Evolutionary conservation across 2,329 filamentous ascomycete species (phyloP).

Genomic region (Diaporthe citriasiana): DNA sequence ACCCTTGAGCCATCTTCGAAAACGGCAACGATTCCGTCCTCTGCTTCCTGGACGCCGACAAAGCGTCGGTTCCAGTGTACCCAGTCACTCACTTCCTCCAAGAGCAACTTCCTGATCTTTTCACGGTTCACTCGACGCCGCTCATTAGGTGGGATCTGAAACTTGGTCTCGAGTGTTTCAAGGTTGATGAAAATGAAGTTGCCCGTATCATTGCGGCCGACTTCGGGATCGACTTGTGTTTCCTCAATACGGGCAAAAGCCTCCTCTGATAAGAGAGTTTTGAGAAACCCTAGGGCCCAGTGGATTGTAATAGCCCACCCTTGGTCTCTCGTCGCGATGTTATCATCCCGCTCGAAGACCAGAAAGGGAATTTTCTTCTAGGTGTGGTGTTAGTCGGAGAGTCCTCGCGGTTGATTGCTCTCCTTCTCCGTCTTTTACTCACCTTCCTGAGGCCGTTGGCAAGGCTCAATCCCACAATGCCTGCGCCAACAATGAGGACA

Average conservation of each 20-base stretch:
- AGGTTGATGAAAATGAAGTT: slow-evolving; percentile 31
- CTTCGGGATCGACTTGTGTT: slow-evolving; percentile 19
- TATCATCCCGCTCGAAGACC: slow-evolving; percentile 11
- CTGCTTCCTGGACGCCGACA: slow-evolving; percentile 45
- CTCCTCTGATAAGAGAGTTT: slow-evolving; percentile 14
- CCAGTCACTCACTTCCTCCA: slow-evolving; percentile 46
- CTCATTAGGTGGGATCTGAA: slow-evolving; percentile 19
- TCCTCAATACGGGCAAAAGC: not conserved
- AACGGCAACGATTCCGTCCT: slow-evolving; percentile 47
- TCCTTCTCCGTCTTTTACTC: not conserved
- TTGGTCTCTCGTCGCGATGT: slow-evolving; percentile 46
- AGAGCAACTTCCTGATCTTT: slow-evolving; percentile 51
- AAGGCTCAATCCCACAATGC: slow-evolving; percentile 54
- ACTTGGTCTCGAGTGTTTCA: slow-evolving; percentile 18
- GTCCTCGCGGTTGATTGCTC: not conserved
- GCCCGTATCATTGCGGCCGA: slow-evolving; percentile 11
- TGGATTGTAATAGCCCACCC: slow-evolving; percentile 74
- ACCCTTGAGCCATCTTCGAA: slow-evolving; percentile 53
- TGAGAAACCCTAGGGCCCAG: slow-evolving; percentile 61
- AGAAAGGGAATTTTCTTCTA: slow-evolving; percentile 1
- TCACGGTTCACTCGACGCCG: slow-evolving; percentile 53
- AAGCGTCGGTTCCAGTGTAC: slow-evolving; percentile 53
- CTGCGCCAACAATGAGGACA: slow-evolving; percentile 55
- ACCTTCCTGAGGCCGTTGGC: slow-evolving; percentile 54
- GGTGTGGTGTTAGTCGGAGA: not conserved